A percentile compares a stretch with the other conserved stretches of the same genome.
Conservation (phyloP, 305 asterid species). For the Rubia occidens region DNA sequence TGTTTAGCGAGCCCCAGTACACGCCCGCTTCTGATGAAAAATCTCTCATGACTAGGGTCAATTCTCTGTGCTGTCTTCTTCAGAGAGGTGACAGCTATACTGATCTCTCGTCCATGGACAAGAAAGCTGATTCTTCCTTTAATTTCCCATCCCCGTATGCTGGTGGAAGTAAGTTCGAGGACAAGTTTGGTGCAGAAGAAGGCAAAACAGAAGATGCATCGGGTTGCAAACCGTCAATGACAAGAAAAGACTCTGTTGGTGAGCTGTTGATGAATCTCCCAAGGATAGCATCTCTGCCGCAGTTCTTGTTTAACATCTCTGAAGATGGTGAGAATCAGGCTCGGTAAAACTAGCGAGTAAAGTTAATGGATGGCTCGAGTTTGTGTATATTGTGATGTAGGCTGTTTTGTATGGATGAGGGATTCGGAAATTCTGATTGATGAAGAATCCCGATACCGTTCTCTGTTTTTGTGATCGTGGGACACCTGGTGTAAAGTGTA, state of each 20-base stretch:
- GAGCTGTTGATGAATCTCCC: conserved; percentile 40
- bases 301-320: conserved; percentile 33
- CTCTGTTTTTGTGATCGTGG: neutral
- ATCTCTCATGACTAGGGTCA: conserved; percentile 72
- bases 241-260: conserved; percentile 63
- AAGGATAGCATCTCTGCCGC: conserved; percentile 44
- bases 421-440: conserved; percentile 51
- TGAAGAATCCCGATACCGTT: conserved; percentile 43
- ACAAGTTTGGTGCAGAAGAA: conserved; percentile 5
- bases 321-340: conserved; percentile 43
- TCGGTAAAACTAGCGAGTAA: conserved; percentile 15
- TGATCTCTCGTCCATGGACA: conserved; percentile 18
- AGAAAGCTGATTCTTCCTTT: conserved; percentile 25
- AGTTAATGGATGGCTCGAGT: neutral
- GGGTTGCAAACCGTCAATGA: conserved; percentile 33
- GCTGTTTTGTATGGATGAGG: conserved; percentile 12
- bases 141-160: conserved; percentile 9
- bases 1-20: conserved; percentile 52
- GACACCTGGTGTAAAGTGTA: neutral
- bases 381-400: conserved; percentile 4
- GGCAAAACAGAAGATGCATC: conserved; percentile 21
- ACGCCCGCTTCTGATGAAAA: conserved; percentile 57
- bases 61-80: conserved; percentile 86
- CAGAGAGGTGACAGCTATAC: conserved; percentile 41
- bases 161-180: conserved; percentile 25